Percentiles rank a stretch among this genome's conserved stretches.
Conservation (phyloP, 2,329 filamentous ascomycete genomes). For the Apiospora aurea region DNA sequence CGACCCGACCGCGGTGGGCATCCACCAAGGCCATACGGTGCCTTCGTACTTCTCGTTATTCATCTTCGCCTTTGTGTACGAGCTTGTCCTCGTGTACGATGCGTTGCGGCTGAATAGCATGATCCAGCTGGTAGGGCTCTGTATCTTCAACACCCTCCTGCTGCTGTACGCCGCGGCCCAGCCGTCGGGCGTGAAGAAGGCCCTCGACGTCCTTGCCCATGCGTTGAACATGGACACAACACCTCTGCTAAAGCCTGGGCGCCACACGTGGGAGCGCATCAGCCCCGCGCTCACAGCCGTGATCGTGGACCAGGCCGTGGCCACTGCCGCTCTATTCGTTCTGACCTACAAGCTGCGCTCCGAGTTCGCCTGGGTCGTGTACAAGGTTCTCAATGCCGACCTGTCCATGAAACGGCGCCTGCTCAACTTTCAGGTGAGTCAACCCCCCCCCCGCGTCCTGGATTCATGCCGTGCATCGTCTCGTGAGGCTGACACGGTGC, state of each 20-base stretch:
- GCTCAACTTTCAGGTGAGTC: neutral
- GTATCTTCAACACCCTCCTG: slow-evolving; percentile 19
- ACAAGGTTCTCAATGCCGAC: slow-evolving; percentile 20
- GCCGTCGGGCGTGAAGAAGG: neutral
- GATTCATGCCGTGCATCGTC: no score
- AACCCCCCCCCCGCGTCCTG: no score
- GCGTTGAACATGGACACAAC: neutral
- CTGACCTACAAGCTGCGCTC: slow-evolving; percentile 19
- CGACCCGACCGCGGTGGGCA: neutral
- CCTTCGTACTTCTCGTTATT: slow-evolving; percentile 19
- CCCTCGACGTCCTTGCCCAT: neutral
- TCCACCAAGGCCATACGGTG: neutral
- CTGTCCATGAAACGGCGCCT: neutral
- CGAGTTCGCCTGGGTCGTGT: slow-evolving; percentile 22
- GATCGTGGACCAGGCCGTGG: neutral
- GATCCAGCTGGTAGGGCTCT: slow-evolving; percentile 22
- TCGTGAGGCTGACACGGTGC: no score
- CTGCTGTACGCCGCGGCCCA: slow-evolving; percentile 7
- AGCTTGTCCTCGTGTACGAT: slow-evolving; percentile 13
- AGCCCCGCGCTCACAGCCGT: neutral
- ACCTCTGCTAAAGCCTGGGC: neutral
- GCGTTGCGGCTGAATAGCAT: slow-evolving; percentile 12
- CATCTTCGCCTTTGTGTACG: slow-evolving; percentile 18
- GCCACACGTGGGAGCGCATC: slow-evolving; percentile 1
- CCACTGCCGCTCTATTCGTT: neutral